Conservation (phyloP, 164 flowering plant genomes). For the Sextonia rubra region DNA sequence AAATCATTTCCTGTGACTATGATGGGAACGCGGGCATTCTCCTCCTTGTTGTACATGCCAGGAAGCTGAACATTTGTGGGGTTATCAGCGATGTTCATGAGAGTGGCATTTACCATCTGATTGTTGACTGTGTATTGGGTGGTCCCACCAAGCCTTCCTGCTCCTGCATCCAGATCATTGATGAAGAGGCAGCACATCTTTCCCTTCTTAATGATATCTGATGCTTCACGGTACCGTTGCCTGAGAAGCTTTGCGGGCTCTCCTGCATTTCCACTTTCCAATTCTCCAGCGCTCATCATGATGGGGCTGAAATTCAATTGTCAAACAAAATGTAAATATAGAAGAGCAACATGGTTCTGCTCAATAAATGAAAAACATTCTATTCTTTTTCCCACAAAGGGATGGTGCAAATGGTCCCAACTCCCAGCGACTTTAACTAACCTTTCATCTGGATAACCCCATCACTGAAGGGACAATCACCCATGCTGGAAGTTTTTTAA, state of each 20-base stretch:
- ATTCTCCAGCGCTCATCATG: constrained; percentile 52
- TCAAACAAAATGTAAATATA: background rate
- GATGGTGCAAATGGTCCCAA: background rate
- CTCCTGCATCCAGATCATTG: constrained; percentile 55
- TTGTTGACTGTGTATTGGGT: constrained; percentile 55
- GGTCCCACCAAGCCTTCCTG: constrained; percentile 45
- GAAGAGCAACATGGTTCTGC: too few species aligned
- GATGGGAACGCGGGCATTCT: constrained; percentile 43
- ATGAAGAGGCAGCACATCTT: constrained; percentile 50
- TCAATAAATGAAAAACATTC: background rate
- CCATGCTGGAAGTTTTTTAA: background rate
- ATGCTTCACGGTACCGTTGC: constrained; percentile 50
- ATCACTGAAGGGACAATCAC: background rate
- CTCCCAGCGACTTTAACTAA: too few species aligned
- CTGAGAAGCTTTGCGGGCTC: constrained; percentile 46
- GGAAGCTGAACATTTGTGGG: constrained; percentile 52
- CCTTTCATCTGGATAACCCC: background rate
- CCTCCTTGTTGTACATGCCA: constrained; percentile 53
- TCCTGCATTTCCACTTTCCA: constrained; percentile 51
- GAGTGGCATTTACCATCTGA: constrained; percentile 56
- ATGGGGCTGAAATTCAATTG: constrained; percentile 30
- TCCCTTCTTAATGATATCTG: constrained; percentile 42
- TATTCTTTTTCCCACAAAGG: background rate
- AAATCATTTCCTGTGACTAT: constrained; percentile 51
- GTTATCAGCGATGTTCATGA: constrained; percentile 58